These are phyloP conservation scores for Pseudogymnoascus sp. DNA, from an alignment of 2,329 filamentous ascomycete genomes.

Conservation along the genomic window DNA sequence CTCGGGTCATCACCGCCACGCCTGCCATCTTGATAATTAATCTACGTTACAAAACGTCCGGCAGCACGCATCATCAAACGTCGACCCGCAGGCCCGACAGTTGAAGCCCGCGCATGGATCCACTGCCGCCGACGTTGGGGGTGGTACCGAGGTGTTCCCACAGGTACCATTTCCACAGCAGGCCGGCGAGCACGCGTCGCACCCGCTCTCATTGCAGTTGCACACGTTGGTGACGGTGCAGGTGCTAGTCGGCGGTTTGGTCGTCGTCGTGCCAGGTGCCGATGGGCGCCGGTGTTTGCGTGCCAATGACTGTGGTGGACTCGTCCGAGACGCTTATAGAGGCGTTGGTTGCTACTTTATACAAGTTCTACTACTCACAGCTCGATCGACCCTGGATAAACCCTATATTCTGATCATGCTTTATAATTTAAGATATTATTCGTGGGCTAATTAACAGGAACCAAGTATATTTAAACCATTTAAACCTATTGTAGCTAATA, in stretches of 20 bases:
- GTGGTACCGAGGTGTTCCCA: neutral
- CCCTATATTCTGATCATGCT: no score
- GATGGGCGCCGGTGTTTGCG: constrained; percentile 13
- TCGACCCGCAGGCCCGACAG: neutral
- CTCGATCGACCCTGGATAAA: no score
- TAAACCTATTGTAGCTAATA: neutral
- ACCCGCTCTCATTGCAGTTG: neutral
- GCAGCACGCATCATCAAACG: neutral
- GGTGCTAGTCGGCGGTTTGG: neutral
- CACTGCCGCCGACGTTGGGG: neutral
- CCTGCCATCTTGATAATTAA: neutral
- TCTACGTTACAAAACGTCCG: neutral
- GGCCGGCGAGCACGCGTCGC: neutral
- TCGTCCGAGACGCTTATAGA: constrained; percentile 14
- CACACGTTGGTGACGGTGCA: neutral
- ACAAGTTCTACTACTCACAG: no score
- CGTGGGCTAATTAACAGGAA: neutral
- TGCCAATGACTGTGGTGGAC: constrained; percentile 11
- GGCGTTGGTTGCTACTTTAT: neutral
- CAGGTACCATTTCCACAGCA: neutral
- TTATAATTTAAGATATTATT: no score
- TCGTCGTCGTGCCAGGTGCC: constrained; percentile 3
- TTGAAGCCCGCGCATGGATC: neutral
- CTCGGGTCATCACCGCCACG: neutral
- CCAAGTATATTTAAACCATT: neutral